These are phyloP conservation scores for Neonectria punicea DNA, from an alignment of 2,329 filamentous ascomycete genomes.

Conservation along the genomic window DNA sequence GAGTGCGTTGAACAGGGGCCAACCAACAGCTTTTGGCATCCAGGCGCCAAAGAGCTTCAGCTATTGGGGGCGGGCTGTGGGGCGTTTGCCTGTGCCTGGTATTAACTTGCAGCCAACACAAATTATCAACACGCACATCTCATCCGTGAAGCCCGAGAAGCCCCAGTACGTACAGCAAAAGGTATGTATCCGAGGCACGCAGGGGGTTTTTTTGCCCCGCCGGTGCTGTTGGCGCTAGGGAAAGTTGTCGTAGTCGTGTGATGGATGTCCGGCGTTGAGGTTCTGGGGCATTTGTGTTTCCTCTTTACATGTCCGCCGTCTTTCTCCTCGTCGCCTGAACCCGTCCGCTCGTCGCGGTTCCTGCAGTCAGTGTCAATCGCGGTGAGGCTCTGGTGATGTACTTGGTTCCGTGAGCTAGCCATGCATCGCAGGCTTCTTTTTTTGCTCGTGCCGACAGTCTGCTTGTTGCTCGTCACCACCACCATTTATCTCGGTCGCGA, in stretches of 20 bases:
- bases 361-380: neutral
- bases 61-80: neutral
- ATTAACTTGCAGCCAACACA: slow-evolving; percentile 3
- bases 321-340: neutral
- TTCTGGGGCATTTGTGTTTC: neutral
- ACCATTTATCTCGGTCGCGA: slow-evolving; percentile 33
- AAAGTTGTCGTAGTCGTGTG: neutral
- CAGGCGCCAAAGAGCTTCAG: neutral
- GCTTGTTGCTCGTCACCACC: slow-evolving; percentile 29
- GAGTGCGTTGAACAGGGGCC: neutral
- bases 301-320: neutral
- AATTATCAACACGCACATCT: neutral
- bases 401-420: neutral
- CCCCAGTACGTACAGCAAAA: neutral
- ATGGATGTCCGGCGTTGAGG: neutral
- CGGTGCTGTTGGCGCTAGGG: neutral
- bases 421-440: slow-evolving; percentile 31
- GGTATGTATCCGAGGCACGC: neutral
- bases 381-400: neutral
- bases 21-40: neutral
- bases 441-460: slow-evolving; percentile 28
- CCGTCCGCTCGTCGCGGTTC: neutral
- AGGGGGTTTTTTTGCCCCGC: neutral
- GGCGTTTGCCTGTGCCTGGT: neutral
- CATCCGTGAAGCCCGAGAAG: neutral